Evolutionary conservation across 2,329 filamentous ascomycete species (phyloP).

Genomic region (Daldinia eschscholtzii): DNA sequence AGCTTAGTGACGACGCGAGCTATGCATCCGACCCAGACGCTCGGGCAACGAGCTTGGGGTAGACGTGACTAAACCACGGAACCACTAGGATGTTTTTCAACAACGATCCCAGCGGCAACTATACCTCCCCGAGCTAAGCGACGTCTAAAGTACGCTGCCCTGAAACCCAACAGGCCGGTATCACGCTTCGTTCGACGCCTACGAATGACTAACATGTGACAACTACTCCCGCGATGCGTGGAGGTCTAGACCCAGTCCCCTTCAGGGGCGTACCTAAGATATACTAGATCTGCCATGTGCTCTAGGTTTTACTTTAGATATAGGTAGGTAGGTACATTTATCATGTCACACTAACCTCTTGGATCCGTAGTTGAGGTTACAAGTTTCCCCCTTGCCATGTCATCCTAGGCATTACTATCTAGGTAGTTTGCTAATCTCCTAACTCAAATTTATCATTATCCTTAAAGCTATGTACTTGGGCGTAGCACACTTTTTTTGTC

Average conservation of each 20-base stretch:
- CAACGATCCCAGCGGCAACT: neutral
- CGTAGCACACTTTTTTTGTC: neutral
- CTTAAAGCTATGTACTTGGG: constrained; percentile 1
- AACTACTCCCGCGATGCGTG: neutral
- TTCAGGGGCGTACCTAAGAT: constrained; percentile 14
- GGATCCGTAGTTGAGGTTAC: constrained; percentile 20
- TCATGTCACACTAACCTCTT: neutral
- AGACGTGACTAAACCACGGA: constrained; percentile 17
- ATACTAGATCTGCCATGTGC: neutral
- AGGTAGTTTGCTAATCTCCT: neutral
- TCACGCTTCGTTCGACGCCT: neutral
- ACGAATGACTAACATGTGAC: neutral
- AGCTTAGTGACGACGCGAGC: constrained; percentile 13
- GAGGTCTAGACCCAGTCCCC: neutral
- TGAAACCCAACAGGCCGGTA: constrained; percentile 10
- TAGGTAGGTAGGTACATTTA: too few relatives aligned
- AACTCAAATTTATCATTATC: constrained; percentile 8
- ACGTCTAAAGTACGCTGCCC: constrained; percentile 17
- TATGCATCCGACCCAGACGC: constrained; percentile 4
- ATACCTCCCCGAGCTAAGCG: constrained; percentile 25
- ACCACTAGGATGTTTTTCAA: constrained; percentile 18
- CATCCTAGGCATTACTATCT: neutral
- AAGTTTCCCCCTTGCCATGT: neutral
- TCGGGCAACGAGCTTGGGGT: constrained; percentile 20
- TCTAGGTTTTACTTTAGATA: too few relatives aligned